Percentiles rank a stretch among this genome's conserved stretches.
These are phyloP conservation scores for Leccinum variicolor DNA, from an alignment of 768 basidiomycete genomes.

Conservation along the genomic window DNA sequence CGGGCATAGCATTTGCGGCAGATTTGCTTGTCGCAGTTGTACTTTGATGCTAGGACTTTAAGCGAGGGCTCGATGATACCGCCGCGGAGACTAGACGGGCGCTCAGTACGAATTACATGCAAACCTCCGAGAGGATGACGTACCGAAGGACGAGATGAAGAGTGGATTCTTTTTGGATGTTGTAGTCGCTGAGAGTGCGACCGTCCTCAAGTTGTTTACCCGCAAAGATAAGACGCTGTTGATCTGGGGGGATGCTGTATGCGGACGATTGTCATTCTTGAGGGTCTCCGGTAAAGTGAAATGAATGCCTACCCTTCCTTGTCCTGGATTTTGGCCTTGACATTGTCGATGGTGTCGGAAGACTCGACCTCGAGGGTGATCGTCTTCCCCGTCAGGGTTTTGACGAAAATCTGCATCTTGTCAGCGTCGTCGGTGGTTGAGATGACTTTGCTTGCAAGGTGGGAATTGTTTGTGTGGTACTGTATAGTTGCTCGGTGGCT, in stretches of 20 bases:
- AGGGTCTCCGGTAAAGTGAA: too few relatives aligned
- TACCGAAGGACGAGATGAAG: conserved; percentile 96
- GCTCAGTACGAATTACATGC: neutral
- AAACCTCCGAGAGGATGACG: conserved; percentile 22
- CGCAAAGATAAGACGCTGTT: conserved; percentile 49
- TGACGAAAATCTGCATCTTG: conserved; percentile 74
- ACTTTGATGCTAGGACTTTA: conserved; percentile 94
- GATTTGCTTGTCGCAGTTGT: conserved; percentile 99
- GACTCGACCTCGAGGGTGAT: conserved; percentile 31
- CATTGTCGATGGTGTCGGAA: conserved; percentile 28
- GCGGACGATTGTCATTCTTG: neutral
- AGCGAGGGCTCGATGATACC: conserved; percentile 99
- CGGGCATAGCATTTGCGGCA: conserved; percentile 99
- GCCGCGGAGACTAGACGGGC: conserved; percentile 31
- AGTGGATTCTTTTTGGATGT: conserved; percentile 98
- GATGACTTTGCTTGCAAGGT: conserved; percentile 6
- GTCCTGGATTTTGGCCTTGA: conserved; percentile 44
- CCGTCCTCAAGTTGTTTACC: conserved; percentile 99
- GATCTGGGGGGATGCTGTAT: conserved; percentile 36
- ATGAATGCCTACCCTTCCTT: conserved; percentile 57
- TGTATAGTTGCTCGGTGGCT: conserved; percentile 34
- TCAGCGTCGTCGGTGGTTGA: conserved; percentile 4
- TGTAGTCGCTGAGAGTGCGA: conserved; percentile 93
- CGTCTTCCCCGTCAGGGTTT: conserved; percentile 68
- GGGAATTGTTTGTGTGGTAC: conserved; percentile 18